These are phyloP conservation scores for Noccaea caerulescens DNA, from an alignment of 345 rosid species.

Conservation along the genomic window DNA sequence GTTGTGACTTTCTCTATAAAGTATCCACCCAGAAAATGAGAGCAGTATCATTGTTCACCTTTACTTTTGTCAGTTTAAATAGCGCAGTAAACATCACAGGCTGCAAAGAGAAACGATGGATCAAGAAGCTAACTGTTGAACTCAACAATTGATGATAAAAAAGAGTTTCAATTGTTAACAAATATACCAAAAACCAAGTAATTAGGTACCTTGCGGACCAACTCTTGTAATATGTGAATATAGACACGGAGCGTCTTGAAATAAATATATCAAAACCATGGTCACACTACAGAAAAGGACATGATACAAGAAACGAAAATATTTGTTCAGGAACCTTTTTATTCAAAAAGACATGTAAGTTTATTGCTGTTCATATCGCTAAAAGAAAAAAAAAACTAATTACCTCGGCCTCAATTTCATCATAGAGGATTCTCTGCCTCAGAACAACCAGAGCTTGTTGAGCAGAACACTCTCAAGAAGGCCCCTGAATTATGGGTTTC, in stretches of 20 bases:
- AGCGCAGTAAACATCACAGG: constrained; percentile 87
- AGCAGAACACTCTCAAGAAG: constrained; percentile 91
- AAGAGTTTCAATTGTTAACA: constrained; percentile 26
- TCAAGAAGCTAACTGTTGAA: constrained; percentile 83
- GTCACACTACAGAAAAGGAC: constrained; percentile 67
- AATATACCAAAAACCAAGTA: constrained; percentile 8
- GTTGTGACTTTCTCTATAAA: neutral
- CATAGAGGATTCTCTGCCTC: constrained; percentile 94
- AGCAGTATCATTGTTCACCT: constrained; percentile 55
- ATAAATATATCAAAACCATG: constrained; percentile 96
- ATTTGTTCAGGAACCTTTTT: neutral
- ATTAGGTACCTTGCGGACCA: constrained; percentile 88
- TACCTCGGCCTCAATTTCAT: constrained; percentile 99
- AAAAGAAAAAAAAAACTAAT: neutral
- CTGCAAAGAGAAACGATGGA: constrained; percentile 96
- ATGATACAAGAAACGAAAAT: neutral
- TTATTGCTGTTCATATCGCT: constrained; percentile 3
- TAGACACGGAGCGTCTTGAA: constrained; percentile 75
- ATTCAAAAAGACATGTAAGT: constrained; percentile 1
- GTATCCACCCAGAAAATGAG: neutral
- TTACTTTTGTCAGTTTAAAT: constrained; percentile 89
- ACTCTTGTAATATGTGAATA: constrained; percentile 94
- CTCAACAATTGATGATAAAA: constrained; percentile 32
- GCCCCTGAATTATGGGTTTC: constrained; percentile 73
- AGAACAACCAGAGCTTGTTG: constrained; percentile 89